Evolutionary conservation across 2,329 filamentous ascomycete species (phyloP).

Genomic region (Daldinia eschscholtzii): DNA sequence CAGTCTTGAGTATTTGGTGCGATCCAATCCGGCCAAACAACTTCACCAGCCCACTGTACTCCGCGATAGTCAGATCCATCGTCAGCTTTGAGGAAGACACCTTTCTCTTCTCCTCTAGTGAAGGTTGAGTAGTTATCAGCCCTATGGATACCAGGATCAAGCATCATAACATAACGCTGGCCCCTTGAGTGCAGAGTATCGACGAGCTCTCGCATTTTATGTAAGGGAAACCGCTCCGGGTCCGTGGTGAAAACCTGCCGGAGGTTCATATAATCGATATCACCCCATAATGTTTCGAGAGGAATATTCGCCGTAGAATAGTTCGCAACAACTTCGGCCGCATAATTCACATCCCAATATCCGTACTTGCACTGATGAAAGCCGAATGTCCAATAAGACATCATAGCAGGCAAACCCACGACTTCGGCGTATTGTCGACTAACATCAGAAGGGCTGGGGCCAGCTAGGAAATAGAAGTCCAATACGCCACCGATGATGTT

Average conservation of each 20-base stretch:
- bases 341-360: conserved; percentile 66
- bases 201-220: conserved; percentile 69
- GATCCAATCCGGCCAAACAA: conserved; percentile 76
- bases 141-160: conserved; percentile 67
- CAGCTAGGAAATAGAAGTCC: conserved; percentile 69
- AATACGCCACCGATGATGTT: conserved; percentile 75
- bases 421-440: conserved; percentile 63
- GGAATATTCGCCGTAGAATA: conserved; percentile 68
- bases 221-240: conserved; percentile 64
- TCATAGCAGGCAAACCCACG: conserved; percentile 64
- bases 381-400: conserved; percentile 66
- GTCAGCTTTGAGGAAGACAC: conserved; percentile 55
- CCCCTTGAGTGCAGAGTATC: conserved; percentile 68
- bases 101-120: conserved; percentile 54
- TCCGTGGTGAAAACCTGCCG: conserved; percentile 68
- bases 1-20: conserved; percentile 66
- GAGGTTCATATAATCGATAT: conserved; percentile 66
- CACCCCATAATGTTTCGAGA: conserved; percentile 70
- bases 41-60: conserved; percentile 75
- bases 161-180: conserved; percentile 75
- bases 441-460: conserved; percentile 62
- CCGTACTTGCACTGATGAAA: conserved; percentile 67
- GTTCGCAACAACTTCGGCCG: conserved; percentile 68
- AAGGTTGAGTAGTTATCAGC: conserved; percentile 49
- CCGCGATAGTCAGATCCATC: conserved; percentile 63